A percentile compares a stretch with the other conserved stretches of the same genome.
These are phyloP conservation scores for Xylaria sp. DNA, from an alignment of 2,329 filamentous ascomycete genomes.

Conservation along the genomic window DNA sequence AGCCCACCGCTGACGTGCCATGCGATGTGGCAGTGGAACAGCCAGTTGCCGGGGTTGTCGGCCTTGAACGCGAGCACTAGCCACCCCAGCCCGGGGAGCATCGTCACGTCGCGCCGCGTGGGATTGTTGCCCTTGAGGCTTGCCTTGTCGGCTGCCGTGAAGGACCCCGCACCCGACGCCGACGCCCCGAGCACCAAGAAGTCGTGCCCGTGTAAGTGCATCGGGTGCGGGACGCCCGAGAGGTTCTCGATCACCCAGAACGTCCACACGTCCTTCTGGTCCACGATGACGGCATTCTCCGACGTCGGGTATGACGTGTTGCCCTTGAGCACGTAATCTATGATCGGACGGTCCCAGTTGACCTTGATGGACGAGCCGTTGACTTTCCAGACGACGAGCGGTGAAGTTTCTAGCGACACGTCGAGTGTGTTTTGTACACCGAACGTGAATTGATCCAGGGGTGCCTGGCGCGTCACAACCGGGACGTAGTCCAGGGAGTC, in stretches of 20 bases:
- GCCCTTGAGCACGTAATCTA: conserved; percentile 48
- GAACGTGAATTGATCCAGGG: conserved; percentile 34
- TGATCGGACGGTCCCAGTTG: conserved; percentile 50
- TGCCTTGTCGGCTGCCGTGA: conserved; percentile 43
- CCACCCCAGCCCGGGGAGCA: conserved; percentile 57
- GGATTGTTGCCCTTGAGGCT: conserved; percentile 55
- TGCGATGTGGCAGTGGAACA: conserved; percentile 61
- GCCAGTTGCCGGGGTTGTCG: conserved; percentile 63
- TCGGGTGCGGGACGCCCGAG: conserved; percentile 43
- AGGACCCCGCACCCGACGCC: conserved; percentile 32
- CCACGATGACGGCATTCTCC: conserved; percentile 42
- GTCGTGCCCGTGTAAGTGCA: conserved; percentile 52
- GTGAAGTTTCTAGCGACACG: conserved; percentile 20
- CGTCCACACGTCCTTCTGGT: conserved; percentile 43
- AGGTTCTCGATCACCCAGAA: conserved; percentile 49
- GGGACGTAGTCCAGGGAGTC: conserved; percentile 40
- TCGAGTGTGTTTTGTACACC: conserved; percentile 35
- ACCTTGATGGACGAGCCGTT: conserved; percentile 45
- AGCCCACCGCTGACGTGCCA: conserved; percentile 63
- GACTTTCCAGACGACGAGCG: conserved; percentile 40
- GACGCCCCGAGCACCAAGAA: conserved; percentile 49
- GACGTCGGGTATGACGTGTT: conserved; percentile 44
- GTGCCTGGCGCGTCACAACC: conserved; percentile 38
- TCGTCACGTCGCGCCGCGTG: conserved; percentile 58
- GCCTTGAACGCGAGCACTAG: conserved; percentile 60